Conservation (phyloP, 2,329 filamentous ascomycete species). For the Aciculosporium take region DNA sequence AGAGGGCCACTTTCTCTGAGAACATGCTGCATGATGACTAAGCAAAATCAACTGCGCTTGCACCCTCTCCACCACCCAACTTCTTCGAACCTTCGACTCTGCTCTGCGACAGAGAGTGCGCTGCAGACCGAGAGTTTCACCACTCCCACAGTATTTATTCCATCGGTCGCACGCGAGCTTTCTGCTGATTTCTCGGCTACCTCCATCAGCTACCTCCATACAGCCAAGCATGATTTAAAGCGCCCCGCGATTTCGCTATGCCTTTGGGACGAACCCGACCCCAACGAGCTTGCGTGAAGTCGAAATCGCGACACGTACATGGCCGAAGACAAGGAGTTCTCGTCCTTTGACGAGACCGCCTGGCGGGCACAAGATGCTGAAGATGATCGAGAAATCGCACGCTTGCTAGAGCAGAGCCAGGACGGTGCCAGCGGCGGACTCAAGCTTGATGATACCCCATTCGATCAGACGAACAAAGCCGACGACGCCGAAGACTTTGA, state of each 20-base stretch:
- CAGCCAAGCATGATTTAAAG: conserved; percentile 16
- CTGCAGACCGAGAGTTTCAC: not conserved
- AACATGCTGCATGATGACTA: not conserved
- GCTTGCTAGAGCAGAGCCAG: conserved; percentile 28
- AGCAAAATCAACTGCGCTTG: not conserved
- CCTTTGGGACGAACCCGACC: conserved; percentile 13
- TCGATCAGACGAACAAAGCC: conserved; percentile 64
- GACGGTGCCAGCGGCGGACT: conserved; percentile 24
- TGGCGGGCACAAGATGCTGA: conserved; percentile 31
- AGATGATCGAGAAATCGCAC: conserved; percentile 34
- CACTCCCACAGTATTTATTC: not conserved
- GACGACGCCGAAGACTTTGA: conserved; percentile 85
- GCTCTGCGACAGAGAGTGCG: not conserved
- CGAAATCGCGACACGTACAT: conserved; percentile 13
- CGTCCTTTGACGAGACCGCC: conserved; percentile 20
- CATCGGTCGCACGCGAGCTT: not conserved
- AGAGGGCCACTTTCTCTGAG: no score
- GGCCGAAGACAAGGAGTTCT: conserved; percentile 19
- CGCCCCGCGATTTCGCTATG: conserved; percentile 7
- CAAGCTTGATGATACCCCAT: conserved; percentile 30
- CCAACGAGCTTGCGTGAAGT: conserved; percentile 10
- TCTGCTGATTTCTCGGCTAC: not conserved
- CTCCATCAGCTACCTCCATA: not conserved
- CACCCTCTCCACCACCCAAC: not conserved
- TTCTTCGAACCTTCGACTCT: not conserved